phyloP scores from a whole-genome alignment of 2,329 filamentous ascomycete genomes.

The Diaporthe ilicicola region DNA sequence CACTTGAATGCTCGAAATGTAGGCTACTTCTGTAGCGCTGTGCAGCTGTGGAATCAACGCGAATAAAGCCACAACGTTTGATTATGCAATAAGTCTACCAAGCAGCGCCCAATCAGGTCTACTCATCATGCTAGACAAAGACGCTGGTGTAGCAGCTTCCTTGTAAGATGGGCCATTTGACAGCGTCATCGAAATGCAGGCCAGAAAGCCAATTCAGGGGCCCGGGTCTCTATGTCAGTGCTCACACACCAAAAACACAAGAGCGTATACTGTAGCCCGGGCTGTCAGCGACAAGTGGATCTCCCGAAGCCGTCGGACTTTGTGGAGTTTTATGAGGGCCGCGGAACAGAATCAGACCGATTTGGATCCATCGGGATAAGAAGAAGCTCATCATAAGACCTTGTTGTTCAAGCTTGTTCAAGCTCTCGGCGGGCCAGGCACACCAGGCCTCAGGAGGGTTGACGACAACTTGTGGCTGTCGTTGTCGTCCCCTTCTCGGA shows the following conservation, averaged over 20 bases:
- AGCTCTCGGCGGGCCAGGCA: background rate
- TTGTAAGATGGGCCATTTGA: background rate
- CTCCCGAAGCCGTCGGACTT: background rate
- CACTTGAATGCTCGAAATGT: background rate
- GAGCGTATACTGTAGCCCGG: background rate
- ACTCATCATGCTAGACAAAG: background rate
- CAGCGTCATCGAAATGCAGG: slow-evolving; percentile 10
- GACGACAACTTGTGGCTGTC: slow-evolving; percentile 16
- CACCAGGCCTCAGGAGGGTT: background rate
- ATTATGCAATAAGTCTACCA: background rate
- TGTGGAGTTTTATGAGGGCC: background rate
- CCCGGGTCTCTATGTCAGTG: background rate
- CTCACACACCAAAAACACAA: background rate
- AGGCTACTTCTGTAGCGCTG: background rate
- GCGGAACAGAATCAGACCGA: background rate
- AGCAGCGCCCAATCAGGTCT: background rate
- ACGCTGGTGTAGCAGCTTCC: background rate
- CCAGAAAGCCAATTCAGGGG: background rate
- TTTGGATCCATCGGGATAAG: background rate
- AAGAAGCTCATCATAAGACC: background rate
- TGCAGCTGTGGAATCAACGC: background rate
- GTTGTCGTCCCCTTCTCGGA: background rate
- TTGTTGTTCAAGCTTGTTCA: no score
- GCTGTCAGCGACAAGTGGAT: background rate
- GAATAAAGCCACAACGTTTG: background rate